Evolutionary conservation across 2,329 filamentous ascomycete species (phyloP).

Genomic region (Beauveria caledonica): DNA sequence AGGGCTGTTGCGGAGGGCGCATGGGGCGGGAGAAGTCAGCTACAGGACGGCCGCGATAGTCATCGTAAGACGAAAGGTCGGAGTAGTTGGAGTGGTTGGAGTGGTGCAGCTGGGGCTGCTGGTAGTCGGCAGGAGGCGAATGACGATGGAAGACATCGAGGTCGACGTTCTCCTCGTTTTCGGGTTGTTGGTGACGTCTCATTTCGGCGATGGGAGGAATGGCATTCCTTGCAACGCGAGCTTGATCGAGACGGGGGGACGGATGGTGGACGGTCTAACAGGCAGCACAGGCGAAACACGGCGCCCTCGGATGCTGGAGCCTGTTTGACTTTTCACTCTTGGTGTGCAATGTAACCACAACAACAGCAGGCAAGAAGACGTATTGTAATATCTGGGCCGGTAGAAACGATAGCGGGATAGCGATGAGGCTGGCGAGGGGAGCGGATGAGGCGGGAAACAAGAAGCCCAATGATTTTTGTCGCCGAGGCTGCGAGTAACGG

Average conservation of each 20-base stretch:
- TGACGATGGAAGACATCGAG: constrained; percentile 12
- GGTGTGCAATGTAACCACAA: neutral
- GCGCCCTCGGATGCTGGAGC: neutral
- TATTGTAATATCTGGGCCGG: neutral
- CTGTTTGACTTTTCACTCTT: neutral
- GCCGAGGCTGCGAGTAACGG: neutral
- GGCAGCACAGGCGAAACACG: constrained; percentile 2
- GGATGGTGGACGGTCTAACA: neutral
- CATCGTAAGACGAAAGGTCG: constrained; percentile 21
- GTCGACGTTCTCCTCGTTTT: constrained; percentile 12
- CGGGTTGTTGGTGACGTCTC: constrained; percentile 10
- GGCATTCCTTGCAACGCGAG: constrained; percentile 5
- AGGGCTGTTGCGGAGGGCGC: constrained; percentile 13
- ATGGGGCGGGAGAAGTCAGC: constrained; percentile 18
- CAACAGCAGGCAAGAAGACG: neutral
- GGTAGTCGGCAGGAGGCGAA: constrained; percentile 3
- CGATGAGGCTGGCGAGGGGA: neutral
- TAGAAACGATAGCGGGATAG: neutral
- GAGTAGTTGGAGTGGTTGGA: constrained; percentile 19
- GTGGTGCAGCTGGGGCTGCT: constrained; percentile 17
- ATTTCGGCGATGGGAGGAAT: constrained; percentile 6
- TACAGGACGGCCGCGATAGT: constrained; percentile 21
- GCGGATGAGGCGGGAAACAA: neutral
- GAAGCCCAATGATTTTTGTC: neutral
- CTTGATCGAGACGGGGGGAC: constrained; percentile 9